phyloP scores from a whole-genome alignment of 2,329 filamentous ascomycete genomes.

The Sporothrix variecibatus region DNA sequence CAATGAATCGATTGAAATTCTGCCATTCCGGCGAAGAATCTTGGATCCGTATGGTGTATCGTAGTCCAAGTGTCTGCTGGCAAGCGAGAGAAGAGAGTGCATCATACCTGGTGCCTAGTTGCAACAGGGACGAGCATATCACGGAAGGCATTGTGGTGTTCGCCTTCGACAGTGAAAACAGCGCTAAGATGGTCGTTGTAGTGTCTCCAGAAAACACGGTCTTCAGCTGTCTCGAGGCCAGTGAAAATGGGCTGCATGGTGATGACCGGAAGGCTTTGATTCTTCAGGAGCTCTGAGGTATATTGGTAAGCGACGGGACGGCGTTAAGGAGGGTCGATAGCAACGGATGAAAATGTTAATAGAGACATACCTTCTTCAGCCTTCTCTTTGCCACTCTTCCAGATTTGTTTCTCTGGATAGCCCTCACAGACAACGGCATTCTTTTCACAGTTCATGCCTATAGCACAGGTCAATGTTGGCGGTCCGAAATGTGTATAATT shows the following conservation, averaged over 20 bases:
- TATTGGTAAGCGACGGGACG: neutral
- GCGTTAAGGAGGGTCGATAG: neutral
- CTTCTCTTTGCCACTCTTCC: conserved; percentile 81
- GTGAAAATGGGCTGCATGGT: conserved; percentile 70
- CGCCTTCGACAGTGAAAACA: conserved; percentile 78
- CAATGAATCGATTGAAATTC: conserved; percentile 50
- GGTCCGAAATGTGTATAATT: neutral
- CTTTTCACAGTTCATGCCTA: conserved; percentile 87
- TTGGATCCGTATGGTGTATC: conserved; percentile 58
- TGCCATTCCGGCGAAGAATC: conserved; percentile 52
- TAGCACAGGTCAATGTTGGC: neutral
- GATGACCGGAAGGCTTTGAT: conserved; percentile 53
- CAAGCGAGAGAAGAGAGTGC: conserved; percentile 85
- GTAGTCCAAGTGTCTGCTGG: conserved; percentile 72
- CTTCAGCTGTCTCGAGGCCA: conserved; percentile 77
- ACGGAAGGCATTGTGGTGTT: conserved; percentile 81
- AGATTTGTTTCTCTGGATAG: conserved; percentile 82
- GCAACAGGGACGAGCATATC: conserved; percentile 82
- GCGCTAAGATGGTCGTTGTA: conserved; percentile 79
- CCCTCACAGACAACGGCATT: conserved; percentile 91
- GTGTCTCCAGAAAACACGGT: conserved; percentile 79
- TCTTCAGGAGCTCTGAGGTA: conserved; percentile 50
- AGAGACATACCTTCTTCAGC: conserved; percentile 61
- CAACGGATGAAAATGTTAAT: neutral
- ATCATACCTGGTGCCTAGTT: conserved; percentile 75